These are phyloP conservation scores for Sporobolomyces phaffii DNA, from an alignment of 768 basidiomycete genomes.

Conservation along the genomic window DNA sequence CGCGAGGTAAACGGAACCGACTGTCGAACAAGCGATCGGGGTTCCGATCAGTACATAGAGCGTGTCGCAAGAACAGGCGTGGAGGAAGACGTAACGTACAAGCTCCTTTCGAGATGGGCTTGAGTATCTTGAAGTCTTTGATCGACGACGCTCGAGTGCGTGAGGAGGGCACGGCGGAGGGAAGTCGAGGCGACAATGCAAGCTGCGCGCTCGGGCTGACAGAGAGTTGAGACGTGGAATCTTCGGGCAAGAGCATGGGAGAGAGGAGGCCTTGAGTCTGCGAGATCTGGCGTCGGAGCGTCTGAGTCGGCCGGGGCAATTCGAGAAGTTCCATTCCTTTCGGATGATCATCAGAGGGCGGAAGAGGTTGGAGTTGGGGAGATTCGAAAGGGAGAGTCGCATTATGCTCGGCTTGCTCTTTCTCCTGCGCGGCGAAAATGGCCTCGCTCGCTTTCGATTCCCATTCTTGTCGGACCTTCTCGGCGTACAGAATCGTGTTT, in stretches of 20 bases:
- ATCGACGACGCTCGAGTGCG: conserved; percentile 82
- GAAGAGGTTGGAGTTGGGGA: conserved; percentile 32
- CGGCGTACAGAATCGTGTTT: conserved; percentile 92
- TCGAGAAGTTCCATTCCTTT: conserved; percentile 29
- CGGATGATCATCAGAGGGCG: conserved; percentile 37
- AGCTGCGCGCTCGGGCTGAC: conserved; percentile 20
- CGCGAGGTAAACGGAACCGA: conserved; percentile 94
- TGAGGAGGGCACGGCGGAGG: conserved; percentile 67
- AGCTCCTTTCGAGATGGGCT: conserved; percentile 97
- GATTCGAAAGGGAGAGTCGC: conserved; percentile 35
- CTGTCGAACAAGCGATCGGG: conserved; percentile 44
- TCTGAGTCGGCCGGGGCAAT: conserved; percentile 15
- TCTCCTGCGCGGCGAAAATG: conserved; percentile 50
- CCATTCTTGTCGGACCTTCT: conserved; percentile 97
- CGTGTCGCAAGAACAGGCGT: neutral
- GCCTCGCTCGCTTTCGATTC: conserved; percentile 68
- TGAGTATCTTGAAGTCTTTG: conserved; percentile 98
- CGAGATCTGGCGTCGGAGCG: conserved; percentile 23
- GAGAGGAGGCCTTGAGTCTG: conserved; percentile 22
- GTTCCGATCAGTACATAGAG: neutral
- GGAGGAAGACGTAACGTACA: conserved; percentile 10
- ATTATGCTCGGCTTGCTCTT: conserved; percentile 48
- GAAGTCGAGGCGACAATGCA: conserved; percentile 72
- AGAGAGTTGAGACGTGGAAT: neutral
- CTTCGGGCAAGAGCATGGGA: conserved; percentile 10